Evolutionary conservation across 1,139 yeast genomes (phyloP).

Genomic region (Yamadazyma trypodendri): DNA sequence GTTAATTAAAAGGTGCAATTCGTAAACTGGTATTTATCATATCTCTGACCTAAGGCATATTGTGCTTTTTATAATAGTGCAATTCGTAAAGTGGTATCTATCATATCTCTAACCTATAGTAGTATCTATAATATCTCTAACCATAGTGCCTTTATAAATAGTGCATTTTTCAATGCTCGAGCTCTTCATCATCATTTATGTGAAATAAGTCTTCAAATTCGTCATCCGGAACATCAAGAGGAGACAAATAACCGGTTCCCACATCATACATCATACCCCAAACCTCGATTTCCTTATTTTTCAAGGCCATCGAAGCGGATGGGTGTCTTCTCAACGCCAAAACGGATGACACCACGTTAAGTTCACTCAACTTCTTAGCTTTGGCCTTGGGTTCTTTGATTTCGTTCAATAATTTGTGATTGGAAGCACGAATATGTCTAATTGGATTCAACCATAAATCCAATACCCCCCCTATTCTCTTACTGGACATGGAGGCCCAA

Average conservation of each 20-base stretch:
- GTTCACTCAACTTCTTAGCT: slow-evolving; percentile 70
- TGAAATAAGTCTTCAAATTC: slow-evolving; percentile 53
- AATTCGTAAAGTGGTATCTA: too few species aligned
- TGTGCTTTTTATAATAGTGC: too few species aligned
- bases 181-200: slow-evolving; percentile 40
- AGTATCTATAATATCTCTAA: too few species aligned
- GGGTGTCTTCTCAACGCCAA: slow-evolving; percentile 65
- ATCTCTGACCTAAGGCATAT: too few species aligned
- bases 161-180: slow-evolving; percentile 10
- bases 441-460: slow-evolving; percentile 78
- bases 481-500: slow-evolving; percentile 76
- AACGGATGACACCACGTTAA: slow-evolving; percentile 68
- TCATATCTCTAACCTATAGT: too few species aligned
- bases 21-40: too few species aligned
- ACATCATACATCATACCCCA: slow-evolving; percentile 91
- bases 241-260: slow-evolving; percentile 64
- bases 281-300: slow-evolving; percentile 73
- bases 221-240: slow-evolving; percentile 53
- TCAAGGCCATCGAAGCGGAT: slow-evolving; percentile 70
- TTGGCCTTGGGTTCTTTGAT: slow-evolving; percentile 52
- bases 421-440: slow-evolving; percentile 65
- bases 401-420: slow-evolving; percentile 45
- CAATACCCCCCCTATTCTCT: slow-evolving; percentile 69
- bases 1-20: too few species aligned
- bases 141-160: too few species aligned